Evolutionary conservation across 2,329 filamentous ascomycete species (phyloP), one percentile per base, ranked within the genome.

Genomic region (Alternaria sp.): DNA sequence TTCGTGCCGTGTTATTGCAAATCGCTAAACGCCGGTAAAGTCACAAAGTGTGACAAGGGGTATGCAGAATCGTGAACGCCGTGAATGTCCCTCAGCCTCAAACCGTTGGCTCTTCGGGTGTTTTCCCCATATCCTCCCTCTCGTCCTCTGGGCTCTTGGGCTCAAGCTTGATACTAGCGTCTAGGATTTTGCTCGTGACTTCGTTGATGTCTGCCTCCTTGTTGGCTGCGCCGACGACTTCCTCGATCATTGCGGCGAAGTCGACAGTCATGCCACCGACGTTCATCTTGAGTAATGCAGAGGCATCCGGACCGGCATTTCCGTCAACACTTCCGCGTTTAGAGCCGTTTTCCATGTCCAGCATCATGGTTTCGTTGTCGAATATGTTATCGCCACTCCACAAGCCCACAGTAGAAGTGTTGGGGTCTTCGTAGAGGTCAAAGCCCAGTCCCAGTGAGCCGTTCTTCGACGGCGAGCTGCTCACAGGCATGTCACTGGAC

Each of bases 371-470:
- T 59, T 80, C 75, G 50, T 70, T 78, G 15, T 68, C 71, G 50
- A 80, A 80, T 32, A 79, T 76, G 44, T 67, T 76, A 7, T 70
- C 68, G 9, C 74, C 77, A 32, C 67, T 73, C 78, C 78, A 80
- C 32, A 79, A 32, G 1, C 76, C 76, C 1, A 71, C 64, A 11
- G 77, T 77, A 21, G 72, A 73, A 5, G 77, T 79, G 25, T 67
- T 73, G 11, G 79, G 77, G 40, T 81, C 79, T 50, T 81, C 79
- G 60, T 79, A 81, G 11, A 81, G 63, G 15, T 74, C 69, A 36
- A 81, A 81, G 3, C 71, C 72, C 23, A 76, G 62, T 13, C 71
- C 64, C 7, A 73, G 36, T 11, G 66, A 59, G 23, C 70, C 68
- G 17, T 51, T 63, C 45, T 69, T 71, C 3, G 76, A 77, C 9